Conservation (phyloP, 1,284 basidiomycete species). For the Tilletia caries region DNA sequence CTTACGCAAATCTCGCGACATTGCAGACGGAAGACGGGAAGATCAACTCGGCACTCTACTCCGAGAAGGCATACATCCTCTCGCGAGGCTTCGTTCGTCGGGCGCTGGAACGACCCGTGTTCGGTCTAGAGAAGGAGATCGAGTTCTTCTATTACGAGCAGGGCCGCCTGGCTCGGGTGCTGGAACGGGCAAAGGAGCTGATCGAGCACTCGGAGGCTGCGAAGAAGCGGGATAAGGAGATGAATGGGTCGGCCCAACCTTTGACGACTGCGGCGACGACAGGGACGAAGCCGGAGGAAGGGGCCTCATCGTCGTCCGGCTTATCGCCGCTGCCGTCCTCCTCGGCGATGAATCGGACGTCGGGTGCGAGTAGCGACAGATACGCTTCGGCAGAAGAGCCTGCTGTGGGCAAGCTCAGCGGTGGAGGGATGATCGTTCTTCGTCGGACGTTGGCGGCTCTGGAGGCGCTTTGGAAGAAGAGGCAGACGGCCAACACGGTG, state of each 20-base stretch:
- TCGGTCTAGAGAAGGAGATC: slow-evolving; percentile 71
- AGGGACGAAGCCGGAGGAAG: too few species aligned
- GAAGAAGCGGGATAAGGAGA: background rate
- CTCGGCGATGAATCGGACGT: background rate
- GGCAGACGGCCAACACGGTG: background rate
- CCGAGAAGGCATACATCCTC: slow-evolving; percentile 85
- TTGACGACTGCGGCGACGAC: too few species aligned
- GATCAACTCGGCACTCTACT: slow-evolving; percentile 71
- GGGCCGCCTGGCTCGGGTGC: background rate
- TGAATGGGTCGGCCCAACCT: too few species aligned
- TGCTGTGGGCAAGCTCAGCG: slow-evolving; percentile 13
- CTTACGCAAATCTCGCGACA: too few species aligned
- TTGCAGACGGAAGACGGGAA: slow-evolving; percentile 72
- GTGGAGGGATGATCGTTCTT: slow-evolving; percentile 8
- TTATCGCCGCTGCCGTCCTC: background rate
- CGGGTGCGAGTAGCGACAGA: too few species aligned
- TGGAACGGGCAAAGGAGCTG: background rate
- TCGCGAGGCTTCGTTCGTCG: slow-evolving; percentile 81
- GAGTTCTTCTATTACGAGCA: slow-evolving; percentile 64
- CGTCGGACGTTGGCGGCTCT: background rate
- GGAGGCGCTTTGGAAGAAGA: background rate
- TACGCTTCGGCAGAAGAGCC: slow-evolving; percentile 1
- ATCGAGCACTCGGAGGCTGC: background rate
- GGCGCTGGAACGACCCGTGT: slow-evolving; percentile 72
- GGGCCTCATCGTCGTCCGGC: background rate